Evolutionary conservation across 1,139 yeast species (phyloP).

Genomic region (Diutina scorzettiae): DNA sequence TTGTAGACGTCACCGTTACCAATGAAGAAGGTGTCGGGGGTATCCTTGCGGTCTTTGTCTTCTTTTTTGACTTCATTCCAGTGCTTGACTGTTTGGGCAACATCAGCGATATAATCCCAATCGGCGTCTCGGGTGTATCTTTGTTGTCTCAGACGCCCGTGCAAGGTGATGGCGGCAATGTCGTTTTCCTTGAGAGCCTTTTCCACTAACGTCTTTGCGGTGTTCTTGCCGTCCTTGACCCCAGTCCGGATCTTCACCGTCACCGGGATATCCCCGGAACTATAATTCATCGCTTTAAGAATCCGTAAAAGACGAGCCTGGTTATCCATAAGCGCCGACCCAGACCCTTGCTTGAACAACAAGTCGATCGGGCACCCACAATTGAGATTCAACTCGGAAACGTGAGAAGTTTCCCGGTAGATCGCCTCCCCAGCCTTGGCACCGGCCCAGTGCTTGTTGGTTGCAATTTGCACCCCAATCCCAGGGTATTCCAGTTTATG

Average conservation of each 20-base stretch:
- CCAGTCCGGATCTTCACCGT: slow-evolving; percentile 92
- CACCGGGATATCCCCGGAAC: slow-evolving; percentile 81
- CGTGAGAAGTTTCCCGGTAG: slow-evolving; percentile 38
- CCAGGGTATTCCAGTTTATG: slow-evolving; percentile 75
- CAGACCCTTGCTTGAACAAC: slow-evolving; percentile 86
- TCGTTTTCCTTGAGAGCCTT: slow-evolving; percentile 68
- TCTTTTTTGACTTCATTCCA: slow-evolving; percentile 42
- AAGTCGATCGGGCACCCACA: slow-evolving; percentile 97
- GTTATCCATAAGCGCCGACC: slow-evolving; percentile 85
- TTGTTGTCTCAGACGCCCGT: slow-evolving; percentile 94
- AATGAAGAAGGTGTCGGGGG: slow-evolving; percentile 43
- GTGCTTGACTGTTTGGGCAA: slow-evolving; percentile 55
- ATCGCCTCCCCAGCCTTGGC: slow-evolving; percentile 82
- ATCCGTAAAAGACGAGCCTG: slow-evolving; percentile 72
- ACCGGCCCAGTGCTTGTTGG: slow-evolving; percentile 89
- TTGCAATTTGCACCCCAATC: slow-evolving; percentile 89
- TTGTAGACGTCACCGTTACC: slow-evolving; percentile 94
- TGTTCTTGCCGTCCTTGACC: slow-evolving; percentile 69
- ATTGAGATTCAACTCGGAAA: slow-evolving; percentile 77
- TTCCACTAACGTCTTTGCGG: slow-evolving; percentile 66
- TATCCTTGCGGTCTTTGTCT: slow-evolving; percentile 40
- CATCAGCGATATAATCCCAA: slow-evolving; percentile 79
- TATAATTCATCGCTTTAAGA: slow-evolving; percentile 79
- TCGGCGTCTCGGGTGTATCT: slow-evolving; percentile 85
- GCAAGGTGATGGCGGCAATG: slow-evolving; percentile 85